A percentile compares a stretch with the other conserved stretches of the same genome.
These are phyloP conservation scores for Malus hybrid DNA, from an alignment of 331 rosid genomes.

Conservation along the genomic window DNA sequence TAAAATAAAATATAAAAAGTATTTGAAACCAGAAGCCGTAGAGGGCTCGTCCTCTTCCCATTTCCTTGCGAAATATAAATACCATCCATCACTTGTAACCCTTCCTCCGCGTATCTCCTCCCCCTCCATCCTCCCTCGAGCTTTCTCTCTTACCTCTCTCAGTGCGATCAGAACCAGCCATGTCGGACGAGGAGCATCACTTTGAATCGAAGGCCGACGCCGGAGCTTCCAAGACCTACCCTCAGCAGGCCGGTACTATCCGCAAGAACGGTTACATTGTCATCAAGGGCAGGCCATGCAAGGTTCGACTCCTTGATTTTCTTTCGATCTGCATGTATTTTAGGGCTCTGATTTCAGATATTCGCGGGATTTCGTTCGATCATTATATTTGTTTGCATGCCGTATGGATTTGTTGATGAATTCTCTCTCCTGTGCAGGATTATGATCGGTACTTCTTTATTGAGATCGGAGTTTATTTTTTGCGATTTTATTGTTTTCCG, in stretches of 20 bases:
- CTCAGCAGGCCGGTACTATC: constrained; percentile 96
- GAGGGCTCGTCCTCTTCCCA: not conserved
- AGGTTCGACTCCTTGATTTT: constrained; percentile 32
- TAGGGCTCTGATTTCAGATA: not conserved
- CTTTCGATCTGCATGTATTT: not conserved
- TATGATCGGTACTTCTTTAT: not conserved
- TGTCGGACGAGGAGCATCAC: constrained; percentile 99
- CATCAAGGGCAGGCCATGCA: constrained; percentile 87
- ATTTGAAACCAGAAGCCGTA: not conserved
- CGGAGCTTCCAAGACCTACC: constrained; percentile 92
- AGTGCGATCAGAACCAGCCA: constrained; percentile 13
- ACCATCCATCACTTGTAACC: too few relatives aligned
- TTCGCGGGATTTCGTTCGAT: not conserved
- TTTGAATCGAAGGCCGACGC: constrained; percentile 96
- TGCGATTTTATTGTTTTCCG: not conserved
- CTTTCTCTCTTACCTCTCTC: not conserved
- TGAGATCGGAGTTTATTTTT: not conserved
- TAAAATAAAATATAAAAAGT: not conserved
- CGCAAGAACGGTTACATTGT: constrained; percentile 92
- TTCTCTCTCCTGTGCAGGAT: not conserved
- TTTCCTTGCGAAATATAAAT: not conserved
- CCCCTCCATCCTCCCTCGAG: not conserved
- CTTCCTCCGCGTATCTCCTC: not conserved
- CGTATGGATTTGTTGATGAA: not conserved
- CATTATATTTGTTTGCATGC: not conserved